These are phyloP conservation scores for Magnaporthales sp. DNA, from an alignment of 2,329 filamentous ascomycete species.

Conservation along the genomic window DNA sequence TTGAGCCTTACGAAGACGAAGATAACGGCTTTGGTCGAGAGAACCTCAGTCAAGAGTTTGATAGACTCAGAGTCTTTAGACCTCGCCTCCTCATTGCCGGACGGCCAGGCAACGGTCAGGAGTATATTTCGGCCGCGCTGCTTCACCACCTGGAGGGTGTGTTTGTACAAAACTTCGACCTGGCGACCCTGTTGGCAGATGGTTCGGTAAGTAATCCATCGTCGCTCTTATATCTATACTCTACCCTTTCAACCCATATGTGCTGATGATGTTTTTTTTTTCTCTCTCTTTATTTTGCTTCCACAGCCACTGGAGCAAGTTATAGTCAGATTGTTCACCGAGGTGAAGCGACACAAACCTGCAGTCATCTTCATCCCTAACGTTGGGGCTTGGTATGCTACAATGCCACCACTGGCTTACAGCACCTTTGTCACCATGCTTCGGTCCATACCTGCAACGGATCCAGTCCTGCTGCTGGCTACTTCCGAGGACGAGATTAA, in stretches of 20 bases:
- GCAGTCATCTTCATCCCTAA: conserved; percentile 93
- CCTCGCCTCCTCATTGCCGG: conserved; percentile 80
- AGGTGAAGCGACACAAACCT: conserved; percentile 89
- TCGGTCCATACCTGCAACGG: conserved; percentile 75
- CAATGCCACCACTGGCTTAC: conserved; percentile 54
- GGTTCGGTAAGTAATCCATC: conserved; percentile 49
- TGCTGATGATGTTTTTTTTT: conserved; percentile 13
- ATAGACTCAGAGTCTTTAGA: conserved; percentile 78
- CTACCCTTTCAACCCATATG: conserved; percentile 6
- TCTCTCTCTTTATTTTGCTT: neutral
- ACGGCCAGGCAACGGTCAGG: conserved; percentile 77
- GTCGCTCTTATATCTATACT: neutral
- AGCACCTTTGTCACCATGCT: conserved; percentile 79
- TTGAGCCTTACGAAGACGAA: conserved; percentile 72
- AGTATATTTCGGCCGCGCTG: conserved; percentile 76
- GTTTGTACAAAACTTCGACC: conserved; percentile 89
- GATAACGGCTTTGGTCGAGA: conserved; percentile 82
- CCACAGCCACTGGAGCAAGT: conserved; percentile 68
- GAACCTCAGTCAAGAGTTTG: conserved; percentile 67
- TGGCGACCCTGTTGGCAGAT: conserved; percentile 80
- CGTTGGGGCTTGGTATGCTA: conserved; percentile 77
- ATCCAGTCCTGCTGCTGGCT: conserved; percentile 82
- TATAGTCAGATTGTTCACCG: conserved; percentile 81
- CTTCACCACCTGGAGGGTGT: conserved; percentile 88
- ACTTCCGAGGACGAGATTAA: conserved; percentile 64